Evolutionary conservation across 1,284 basidiomycete genomes (phyloP).

Genomic region (Apiotrichum veenhuisii): DNA sequence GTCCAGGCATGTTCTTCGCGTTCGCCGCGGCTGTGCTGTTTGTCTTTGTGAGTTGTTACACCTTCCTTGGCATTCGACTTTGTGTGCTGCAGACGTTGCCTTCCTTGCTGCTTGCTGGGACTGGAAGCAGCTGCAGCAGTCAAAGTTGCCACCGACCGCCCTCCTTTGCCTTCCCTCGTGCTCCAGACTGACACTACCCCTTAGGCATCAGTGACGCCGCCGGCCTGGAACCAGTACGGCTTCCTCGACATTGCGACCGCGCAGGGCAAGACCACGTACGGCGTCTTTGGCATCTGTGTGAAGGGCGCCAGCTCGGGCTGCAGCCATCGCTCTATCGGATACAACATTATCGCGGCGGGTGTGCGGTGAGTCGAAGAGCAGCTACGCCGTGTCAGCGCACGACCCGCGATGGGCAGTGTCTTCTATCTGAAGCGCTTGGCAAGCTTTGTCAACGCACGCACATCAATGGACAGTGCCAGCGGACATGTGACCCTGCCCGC

Average conservation of each 20-base stretch:
- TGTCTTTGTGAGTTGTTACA: conserved; percentile 16
- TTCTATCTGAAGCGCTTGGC: neutral
- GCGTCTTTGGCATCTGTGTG: conserved; percentile 65
- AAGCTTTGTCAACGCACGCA: no score
- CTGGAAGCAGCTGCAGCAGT: no score
- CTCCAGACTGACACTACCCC: conserved; percentile 50
- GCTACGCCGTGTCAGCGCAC: neutral
- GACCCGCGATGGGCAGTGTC: no score
- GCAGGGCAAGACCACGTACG: conserved; percentile 56
- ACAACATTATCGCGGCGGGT: conserved; percentile 32
- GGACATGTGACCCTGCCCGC: neutral
- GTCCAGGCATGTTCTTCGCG: conserved; percentile 35
- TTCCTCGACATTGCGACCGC: conserved; percentile 60
- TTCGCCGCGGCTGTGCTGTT: conserved; percentile 32
- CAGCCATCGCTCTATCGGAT: conserved; percentile 32
- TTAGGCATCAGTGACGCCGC: conserved; percentile 60
- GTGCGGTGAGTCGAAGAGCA: conserved; percentile 21
- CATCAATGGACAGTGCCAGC: no score
- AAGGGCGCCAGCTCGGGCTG: conserved; percentile 54
- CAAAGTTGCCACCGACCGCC: no score
- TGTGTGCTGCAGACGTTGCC: neutral
- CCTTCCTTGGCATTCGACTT: neutral
- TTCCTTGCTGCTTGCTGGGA: no score
- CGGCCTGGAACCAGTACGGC: conserved; percentile 66
- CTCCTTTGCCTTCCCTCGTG: neutral